Evolutionary conservation across 352 stramenopile species (phyloP).

Genomic region (Globisporangium emineosum): DNA sequence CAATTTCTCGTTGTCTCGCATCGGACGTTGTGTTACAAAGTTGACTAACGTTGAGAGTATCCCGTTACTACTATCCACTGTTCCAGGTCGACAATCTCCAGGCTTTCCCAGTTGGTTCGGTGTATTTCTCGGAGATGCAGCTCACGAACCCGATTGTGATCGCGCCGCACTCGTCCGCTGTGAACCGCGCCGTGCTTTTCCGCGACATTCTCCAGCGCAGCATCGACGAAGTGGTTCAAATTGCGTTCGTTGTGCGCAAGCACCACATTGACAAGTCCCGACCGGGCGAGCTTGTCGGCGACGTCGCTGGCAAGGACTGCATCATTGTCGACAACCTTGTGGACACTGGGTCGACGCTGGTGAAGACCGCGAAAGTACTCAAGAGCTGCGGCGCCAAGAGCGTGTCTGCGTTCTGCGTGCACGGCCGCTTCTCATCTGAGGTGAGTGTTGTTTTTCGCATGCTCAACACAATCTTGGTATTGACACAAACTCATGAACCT

Average conservation of each 20-base stretch:
- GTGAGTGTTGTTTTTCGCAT: conserved; percentile 27
- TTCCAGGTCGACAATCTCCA: conserved; percentile 78
- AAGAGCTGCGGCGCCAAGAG: conserved; percentile 76
- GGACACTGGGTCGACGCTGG: conserved; percentile 79
- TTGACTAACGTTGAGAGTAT: neutral
- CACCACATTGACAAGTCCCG: conserved; percentile 70
- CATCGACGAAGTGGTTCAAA: conserved; percentile 70
- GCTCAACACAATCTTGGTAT: neutral
- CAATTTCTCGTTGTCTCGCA: neutral
- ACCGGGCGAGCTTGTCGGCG: conserved; percentile 72
- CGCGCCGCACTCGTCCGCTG: conserved; percentile 76
- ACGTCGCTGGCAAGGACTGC: conserved; percentile 79
- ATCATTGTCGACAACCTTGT: conserved; percentile 88
- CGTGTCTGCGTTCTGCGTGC: conserved; percentile 80
- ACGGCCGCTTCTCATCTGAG: conserved; percentile 77
- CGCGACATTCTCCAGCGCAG: conserved; percentile 78
- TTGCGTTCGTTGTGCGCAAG: conserved; percentile 84
- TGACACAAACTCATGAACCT: too few species aligned
- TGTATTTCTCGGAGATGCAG: conserved; percentile 84
- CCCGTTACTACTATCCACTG: neutral
- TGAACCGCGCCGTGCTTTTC: conserved; percentile 76
- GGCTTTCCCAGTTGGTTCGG: conserved; percentile 78
- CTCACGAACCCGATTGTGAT: conserved; percentile 72
- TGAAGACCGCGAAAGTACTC: conserved; percentile 80
- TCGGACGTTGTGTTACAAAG: neutral